These are phyloP conservation scores for Fomitopsis schrenkii DNA, from an alignment of 1,284 basidiomycete species.

Conservation along the genomic window DNA sequence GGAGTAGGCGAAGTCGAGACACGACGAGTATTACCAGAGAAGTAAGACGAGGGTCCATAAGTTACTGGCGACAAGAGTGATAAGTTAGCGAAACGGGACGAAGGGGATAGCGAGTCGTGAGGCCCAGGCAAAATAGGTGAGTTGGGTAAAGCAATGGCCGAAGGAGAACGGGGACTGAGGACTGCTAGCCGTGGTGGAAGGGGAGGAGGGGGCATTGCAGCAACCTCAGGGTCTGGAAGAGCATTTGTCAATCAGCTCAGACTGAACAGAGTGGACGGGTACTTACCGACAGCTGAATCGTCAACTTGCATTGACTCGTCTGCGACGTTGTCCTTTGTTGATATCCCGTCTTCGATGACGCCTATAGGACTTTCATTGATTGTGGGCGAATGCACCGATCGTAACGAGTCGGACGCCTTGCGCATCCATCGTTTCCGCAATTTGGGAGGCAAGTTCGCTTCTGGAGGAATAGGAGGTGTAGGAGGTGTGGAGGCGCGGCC, in stretches of 20 bases:
- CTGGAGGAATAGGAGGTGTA: conserved; percentile 12
- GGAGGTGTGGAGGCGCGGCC: background rate
- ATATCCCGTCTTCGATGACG: background rate
- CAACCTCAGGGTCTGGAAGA: conserved; percentile 24
- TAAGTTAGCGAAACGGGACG: conserved; percentile 34
- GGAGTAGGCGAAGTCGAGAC: conserved; percentile 6
- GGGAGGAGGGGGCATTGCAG: conserved; percentile 42
- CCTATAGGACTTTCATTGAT: background rate
- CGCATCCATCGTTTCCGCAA: conserved; percentile 55
- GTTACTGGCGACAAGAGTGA: conserved; percentile 29
- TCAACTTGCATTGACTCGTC: conserved; percentile 22
- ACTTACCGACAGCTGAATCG: conserved; percentile 17
- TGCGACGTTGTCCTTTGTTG: background rate
- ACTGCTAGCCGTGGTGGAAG: conserved; percentile 35
- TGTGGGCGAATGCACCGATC: conserved; percentile 13
- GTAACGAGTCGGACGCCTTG: conserved; percentile 26
- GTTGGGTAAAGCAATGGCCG: conserved; percentile 10
- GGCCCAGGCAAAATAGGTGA: conserved; percentile 3
- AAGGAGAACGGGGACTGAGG: conserved; percentile 32
- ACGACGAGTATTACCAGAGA: conserved; percentile 4
- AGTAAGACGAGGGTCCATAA: conserved; percentile 4
- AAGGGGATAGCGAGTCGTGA: conserved; percentile 28
- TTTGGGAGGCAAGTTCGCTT: conserved; percentile 56
- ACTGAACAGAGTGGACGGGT: too few species aligned
- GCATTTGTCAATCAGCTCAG: background rate